Evolutionary conservation across 2,329 filamentous ascomycete genomes (phyloP), one percentile per base, ranked within the genome.

Genomic region (Tolypocladium album): DNA sequence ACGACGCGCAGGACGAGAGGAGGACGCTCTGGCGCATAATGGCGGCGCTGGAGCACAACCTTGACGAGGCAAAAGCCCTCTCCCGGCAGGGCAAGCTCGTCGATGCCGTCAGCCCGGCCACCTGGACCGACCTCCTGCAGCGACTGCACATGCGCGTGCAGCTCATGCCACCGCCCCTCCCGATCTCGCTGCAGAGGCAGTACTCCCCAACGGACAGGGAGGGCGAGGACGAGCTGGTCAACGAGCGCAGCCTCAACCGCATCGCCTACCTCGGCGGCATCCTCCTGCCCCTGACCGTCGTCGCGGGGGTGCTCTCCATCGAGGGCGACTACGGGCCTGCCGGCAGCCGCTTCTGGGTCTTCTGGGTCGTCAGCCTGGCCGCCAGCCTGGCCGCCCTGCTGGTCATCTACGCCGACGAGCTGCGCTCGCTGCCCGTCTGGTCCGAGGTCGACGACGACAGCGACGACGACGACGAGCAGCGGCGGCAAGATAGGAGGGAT

Each of bases 231-330:
- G 69, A 72, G 2, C 6, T 52, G 3, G 24, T 52, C 59, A 75
- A 75, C 62, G 66, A 76, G 58, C 71, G 73, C 20, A 73, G 75
- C 24, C 71, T 81, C 9, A 74, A 79, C 66, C 76, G 79, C 7
- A 75, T 82, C 17, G 71, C 76, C 1, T 82, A 82, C 66, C 71
- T 82, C 13, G 79, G 79, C 56, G 79, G 78, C 0, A 66, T 81
- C 1, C 68, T 82, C 6, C 72, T 81, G 1, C 79, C 79, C 2
- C 66, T 81, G 22, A 78, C 76, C 4, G 72, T 82, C 17, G 75
- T 82, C 5, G 76, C 78, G 0, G 73, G 76, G 15, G 72, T 82
- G 11, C 69, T 82, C 17, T 76, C 76, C 17, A 81, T 82, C 69
- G 73, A 75, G 36, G 76, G 76, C 9, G 67, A 72, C 1, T 82